phyloP scores from a whole-genome alignment of 1,284 basidiomycete species.

The Papiliotrema fonsecae region DNA sequence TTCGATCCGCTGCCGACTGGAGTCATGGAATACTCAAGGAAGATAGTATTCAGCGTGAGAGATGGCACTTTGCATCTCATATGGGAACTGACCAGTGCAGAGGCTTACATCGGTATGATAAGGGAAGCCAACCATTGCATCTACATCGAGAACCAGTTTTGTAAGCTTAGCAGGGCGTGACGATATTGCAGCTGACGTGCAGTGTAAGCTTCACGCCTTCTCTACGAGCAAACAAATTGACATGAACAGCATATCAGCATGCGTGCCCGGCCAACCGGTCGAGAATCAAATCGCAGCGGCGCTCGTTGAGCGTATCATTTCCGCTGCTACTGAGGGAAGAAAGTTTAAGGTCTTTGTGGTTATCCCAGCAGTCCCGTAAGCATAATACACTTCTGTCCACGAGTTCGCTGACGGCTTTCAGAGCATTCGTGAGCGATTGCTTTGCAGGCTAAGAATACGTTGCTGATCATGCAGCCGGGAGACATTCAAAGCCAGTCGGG shows the following conservation, averaged over 20 bases:
- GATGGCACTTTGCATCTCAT: neutral
- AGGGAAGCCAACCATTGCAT: constrained; percentile 77
- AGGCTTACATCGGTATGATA: constrained; percentile 73
- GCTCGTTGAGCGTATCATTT: constrained; percentile 72
- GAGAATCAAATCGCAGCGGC: constrained; percentile 75
- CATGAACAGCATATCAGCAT: constrained; percentile 66
- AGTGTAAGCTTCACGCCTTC: constrained; percentile 16
- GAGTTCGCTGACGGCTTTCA: constrained; percentile 2
- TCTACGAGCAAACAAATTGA: neutral
- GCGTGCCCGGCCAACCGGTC: constrained; percentile 56
- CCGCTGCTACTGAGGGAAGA: constrained; percentile 62
- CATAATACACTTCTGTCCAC: neutral
- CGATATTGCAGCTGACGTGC: constrained; percentile 9
- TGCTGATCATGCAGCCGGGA: constrained; percentile 52
- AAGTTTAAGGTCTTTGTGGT: constrained; percentile 76
- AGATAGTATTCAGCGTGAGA: constrained; percentile 76
- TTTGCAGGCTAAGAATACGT: neutral
- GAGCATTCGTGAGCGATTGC: constrained; percentile 33
- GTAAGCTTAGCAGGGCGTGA: no score
- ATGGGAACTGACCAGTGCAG: no score
- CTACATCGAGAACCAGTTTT: constrained; percentile 94
- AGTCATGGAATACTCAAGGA: constrained; percentile 82
- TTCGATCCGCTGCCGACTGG: constrained; percentile 84
- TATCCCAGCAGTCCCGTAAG: constrained; percentile 59
- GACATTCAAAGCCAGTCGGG: constrained; percentile 66